A percentile compares a stretch with the other conserved stretches of the same genome.
These are phyloP conservation scores for Rhynchosporium graminicola DNA, from an alignment of 2,329 filamentous ascomycete genomes.

Conservation along the genomic window DNA sequence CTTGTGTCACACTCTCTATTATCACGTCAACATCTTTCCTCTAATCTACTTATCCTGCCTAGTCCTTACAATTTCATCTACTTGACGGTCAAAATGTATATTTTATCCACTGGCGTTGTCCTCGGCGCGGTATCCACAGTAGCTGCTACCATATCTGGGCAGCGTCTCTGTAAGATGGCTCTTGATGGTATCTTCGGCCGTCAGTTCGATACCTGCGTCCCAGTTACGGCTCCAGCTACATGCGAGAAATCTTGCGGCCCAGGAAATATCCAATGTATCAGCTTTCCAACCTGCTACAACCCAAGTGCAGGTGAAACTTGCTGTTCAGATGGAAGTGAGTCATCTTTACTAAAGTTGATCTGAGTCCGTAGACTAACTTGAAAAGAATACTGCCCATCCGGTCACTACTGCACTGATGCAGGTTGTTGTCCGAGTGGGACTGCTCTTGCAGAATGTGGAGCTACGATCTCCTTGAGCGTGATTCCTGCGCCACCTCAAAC, in stretches of 20 bases:
- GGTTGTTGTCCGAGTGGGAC: constrained; percentile 8
- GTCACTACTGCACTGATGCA: constrained; percentile 13
- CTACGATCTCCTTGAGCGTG: constrained; percentile 14
- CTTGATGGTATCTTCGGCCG: constrained; percentile 9
- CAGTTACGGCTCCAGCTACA: constrained; percentile 12
- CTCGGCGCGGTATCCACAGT: constrained; percentile 10
- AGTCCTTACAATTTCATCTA: not conserved
- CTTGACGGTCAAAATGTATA: not conserved
- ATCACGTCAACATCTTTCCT: not conserved
- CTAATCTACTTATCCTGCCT: not conserved
- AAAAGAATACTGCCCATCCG: constrained; percentile 15
- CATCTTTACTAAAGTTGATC: not conserved
- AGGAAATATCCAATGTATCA: constrained; percentile 12
- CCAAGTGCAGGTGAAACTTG: constrained; percentile 14
- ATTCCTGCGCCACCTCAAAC: constrained; percentile 9
- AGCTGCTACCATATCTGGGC: not conserved
- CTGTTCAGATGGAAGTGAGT: constrained; percentile 16
- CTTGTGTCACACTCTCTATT: not conserved
- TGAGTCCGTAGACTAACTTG: not conserved
- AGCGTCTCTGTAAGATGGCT: constrained; percentile 15
- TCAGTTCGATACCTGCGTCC: constrained; percentile 6
- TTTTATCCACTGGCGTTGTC: constrained; percentile 1
- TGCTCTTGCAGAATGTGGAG: constrained; percentile 9
- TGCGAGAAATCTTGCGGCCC: constrained; percentile 16
- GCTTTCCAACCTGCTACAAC: constrained; percentile 15